These are phyloP conservation scores for Monilinia laxa DNA, from an alignment of 2,329 filamentous ascomycete genomes.

Conservation along the genomic window DNA sequence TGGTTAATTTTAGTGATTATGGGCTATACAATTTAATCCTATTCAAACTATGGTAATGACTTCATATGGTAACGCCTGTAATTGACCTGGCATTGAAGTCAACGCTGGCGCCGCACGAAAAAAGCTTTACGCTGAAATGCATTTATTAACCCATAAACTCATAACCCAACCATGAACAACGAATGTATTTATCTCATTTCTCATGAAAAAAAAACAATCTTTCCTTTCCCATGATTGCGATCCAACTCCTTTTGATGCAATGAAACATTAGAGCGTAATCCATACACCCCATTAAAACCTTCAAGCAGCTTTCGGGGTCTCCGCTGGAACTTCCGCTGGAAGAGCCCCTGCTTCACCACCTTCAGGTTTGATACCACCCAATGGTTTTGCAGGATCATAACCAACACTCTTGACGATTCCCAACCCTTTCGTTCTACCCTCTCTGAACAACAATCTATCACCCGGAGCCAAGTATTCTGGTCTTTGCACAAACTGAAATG, in stretches of 20 bases:
- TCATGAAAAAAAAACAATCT: neutral
- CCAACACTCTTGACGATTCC: conserved; percentile 91
- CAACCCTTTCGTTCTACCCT: conserved; percentile 91
- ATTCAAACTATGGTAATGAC: no score
- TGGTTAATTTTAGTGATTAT: no score
- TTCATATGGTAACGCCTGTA: no score
- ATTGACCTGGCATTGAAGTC: no score
- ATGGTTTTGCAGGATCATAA: conserved; percentile 67
- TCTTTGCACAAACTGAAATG: conserved; percentile 90
- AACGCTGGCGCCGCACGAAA: no score
- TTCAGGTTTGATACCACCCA: conserved; percentile 37
- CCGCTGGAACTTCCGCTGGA: neutral
- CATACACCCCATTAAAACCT: neutral
- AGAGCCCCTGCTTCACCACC: neutral
- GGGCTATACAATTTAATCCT: no score
- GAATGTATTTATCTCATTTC: neutral
- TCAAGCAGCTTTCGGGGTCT: neutral
- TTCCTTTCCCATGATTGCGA: neutral
- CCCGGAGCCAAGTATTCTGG: conserved; percentile 90
- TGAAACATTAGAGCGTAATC: neutral
- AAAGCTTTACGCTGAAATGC: neutral
- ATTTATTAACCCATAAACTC: neutral
- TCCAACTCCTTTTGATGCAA: neutral
- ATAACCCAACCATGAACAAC: neutral
- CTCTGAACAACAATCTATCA: conserved; percentile 86